Evolutionary conservation across 768 basidiomycete species (phyloP), one percentile per base, ranked within the genome.

Genomic region (Sporobolomyces phaffii): DNA sequence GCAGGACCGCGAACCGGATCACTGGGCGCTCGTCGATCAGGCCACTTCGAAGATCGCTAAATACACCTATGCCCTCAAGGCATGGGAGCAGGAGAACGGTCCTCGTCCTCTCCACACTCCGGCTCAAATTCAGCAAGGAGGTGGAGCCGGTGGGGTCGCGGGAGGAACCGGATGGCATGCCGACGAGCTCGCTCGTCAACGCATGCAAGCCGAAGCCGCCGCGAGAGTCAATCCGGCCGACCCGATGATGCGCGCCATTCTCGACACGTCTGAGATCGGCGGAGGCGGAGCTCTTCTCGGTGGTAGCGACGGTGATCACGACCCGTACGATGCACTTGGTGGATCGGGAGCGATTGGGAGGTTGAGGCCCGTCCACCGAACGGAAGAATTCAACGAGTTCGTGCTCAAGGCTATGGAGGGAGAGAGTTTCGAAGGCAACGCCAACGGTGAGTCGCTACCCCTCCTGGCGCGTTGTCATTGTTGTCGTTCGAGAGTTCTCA

Each of bases 361-460:
- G 9, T 9, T 31, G 3, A 14, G 41, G 2, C 43, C 3, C 10
- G 43, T 29, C 31, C 3, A 43, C 5, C 18, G 18, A 9, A 22
- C n/a, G 14, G 2, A 24, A n/a, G 51, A 62, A 29, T 61, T 64
- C 28, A 52, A 64, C 22, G 28, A 44, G 28, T 65, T 69, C 36
- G 20, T 64, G 28, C 22, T 57, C 52, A 28, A 20, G 11, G 68
- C 62, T 3, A 7, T 36, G 45, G 68, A 69, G 24, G 59, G 63
- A 20, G 52, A 56, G 18, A 49, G 53, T 29, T 69, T 69, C 43
- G 68, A 69, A 34, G 60, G 60, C 26, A 50, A 31, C 48, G 36
- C 49, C 11, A 41, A 49, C 41, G 28, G 40, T 44, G 24, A 11
- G 28, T n/a, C n/a, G n/a, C n/a, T n/a, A n/a, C n/a, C n/a, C n/a